These are phyloP conservation scores for Rhizophora mangle DNA, from an alignment of 345 rosid genomes.

Conservation along the genomic window DNA sequence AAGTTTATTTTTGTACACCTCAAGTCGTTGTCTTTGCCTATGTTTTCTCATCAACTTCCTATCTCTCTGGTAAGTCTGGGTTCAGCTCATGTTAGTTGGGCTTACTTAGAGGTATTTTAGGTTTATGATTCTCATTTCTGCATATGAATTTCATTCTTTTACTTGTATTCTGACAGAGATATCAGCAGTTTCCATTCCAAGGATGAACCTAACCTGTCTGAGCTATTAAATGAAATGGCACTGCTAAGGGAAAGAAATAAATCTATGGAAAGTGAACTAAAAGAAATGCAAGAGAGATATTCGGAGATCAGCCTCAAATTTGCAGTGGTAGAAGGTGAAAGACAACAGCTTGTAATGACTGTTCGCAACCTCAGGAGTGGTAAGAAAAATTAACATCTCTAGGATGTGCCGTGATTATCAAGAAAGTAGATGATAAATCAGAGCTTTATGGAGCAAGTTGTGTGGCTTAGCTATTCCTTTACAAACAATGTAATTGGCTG, in stretches of 20 bases:
- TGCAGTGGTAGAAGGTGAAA: slow-evolving; percentile 94
- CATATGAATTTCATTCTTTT: background rate
- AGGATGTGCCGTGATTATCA: background rate
- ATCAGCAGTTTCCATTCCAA: slow-evolving; percentile 17
- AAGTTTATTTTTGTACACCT: slow-evolving; percentile 4
- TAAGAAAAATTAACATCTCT: slow-evolving; percentile 36
- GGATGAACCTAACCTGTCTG: slow-evolving; percentile 33
- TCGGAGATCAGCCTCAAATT: slow-evolving; percentile 85
- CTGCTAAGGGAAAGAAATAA: slow-evolving; percentile 60
- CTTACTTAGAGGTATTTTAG: no score
- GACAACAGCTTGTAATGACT: slow-evolving; percentile 91
- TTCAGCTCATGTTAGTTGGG: background rate
- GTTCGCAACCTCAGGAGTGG: slow-evolving; percentile 80
- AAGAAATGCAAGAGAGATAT: slow-evolving; percentile 93
- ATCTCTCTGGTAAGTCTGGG: background rate
- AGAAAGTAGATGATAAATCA: background rate
- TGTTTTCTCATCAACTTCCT: background rate
- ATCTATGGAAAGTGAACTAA: slow-evolving; percentile 74
- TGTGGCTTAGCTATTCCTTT: background rate
- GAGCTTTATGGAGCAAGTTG: background rate
- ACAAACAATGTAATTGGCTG: background rate
- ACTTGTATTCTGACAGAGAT: slow-evolving; percentile 29
- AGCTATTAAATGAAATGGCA: slow-evolving; percentile 25
- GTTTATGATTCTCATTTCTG: slow-evolving; percentile 2
- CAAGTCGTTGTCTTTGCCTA: slow-evolving; percentile 13